Evolutionary conservation across 805 yeast species (phyloP).

Genomic region (Komagataella kurtzmanii): DNA sequence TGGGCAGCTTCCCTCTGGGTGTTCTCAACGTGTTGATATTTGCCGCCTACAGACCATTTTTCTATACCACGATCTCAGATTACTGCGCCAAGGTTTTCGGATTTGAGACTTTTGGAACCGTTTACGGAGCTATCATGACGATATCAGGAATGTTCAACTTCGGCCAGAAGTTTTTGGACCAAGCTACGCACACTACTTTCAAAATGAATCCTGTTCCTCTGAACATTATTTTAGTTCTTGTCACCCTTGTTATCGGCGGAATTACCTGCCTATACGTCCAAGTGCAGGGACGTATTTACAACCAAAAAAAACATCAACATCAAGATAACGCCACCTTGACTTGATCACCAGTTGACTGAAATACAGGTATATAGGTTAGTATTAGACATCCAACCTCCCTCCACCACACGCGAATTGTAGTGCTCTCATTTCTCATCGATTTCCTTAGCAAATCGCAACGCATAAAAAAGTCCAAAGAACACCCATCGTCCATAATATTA

Average conservation of each 20-base stretch:
- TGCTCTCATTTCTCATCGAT: not conserved
- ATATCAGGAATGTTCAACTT: conserved; percentile 38
- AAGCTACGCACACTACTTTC: conserved; percentile 34
- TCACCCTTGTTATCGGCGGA: conserved; percentile 31
- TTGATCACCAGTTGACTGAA: not conserved
- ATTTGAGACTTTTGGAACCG: conserved; percentile 78
- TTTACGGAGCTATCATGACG: conserved; percentile 43
- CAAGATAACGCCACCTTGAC: conserved; percentile 2
- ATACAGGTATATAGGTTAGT: not conserved
- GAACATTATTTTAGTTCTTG: conserved; percentile 22
- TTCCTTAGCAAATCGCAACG: not conserved
- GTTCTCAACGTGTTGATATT: conserved; percentile 30
- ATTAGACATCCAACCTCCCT: not conserved
- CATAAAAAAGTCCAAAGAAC: not conserved
- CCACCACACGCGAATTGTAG: not conserved
- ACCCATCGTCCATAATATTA: not conserved
- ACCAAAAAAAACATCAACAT: conserved; percentile 2
- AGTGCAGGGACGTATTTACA: conserved; percentile 9
- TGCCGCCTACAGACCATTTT: conserved; percentile 65
- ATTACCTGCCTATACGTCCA: conserved; percentile 25
- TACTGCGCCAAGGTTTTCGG: conserved; percentile 91
- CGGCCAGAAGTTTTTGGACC: conserved; percentile 32
- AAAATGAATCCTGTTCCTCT: conserved; percentile 43
- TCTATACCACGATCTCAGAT: conserved; percentile 86
- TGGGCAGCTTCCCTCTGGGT: conserved; percentile 27